Percentiles rank a stretch among this genome's conserved stretches.
Conservation (phyloP, 352 stramenopile genomes). For the Phytophthora capsici region DNA sequence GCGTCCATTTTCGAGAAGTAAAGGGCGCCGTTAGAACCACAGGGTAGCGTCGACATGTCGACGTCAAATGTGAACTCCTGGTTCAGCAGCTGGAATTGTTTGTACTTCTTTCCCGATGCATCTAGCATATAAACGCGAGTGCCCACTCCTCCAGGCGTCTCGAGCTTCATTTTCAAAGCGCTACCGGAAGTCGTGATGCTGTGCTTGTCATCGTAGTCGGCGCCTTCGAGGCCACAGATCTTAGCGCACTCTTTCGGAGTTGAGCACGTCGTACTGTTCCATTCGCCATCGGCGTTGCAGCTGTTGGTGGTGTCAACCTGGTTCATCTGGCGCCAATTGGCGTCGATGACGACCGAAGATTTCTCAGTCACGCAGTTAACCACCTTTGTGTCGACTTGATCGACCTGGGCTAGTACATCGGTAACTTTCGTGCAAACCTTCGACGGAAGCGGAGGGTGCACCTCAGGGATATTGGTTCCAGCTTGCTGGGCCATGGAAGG, state of each 20-base stretch:
- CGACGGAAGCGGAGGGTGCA: conserved; percentile 46
- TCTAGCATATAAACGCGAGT: conserved; percentile 61
- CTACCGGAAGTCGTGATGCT: conserved; percentile 42
- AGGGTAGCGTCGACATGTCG: conserved; percentile 54
- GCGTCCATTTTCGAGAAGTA: conserved; percentile 69
- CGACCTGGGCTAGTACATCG: conserved; percentile 15
- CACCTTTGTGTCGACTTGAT: conserved; percentile 17
- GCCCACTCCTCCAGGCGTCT: conserved; percentile 58
- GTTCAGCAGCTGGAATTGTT: conserved; percentile 62
- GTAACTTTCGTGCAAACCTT: conserved; percentile 35
- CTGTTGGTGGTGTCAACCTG: conserved; percentile 44
- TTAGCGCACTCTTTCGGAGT: conserved; percentile 46
- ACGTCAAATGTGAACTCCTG: conserved; percentile 65
- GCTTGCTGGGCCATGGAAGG: conserved; percentile 40
- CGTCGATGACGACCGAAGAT: conserved; percentile 63
- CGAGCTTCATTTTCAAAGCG: conserved; percentile 46
- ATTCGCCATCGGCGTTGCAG: conserved; percentile 53
- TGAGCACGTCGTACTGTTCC: conserved; percentile 47
- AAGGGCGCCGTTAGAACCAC: conserved; percentile 57
- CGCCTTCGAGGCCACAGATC: conserved; percentile 58
- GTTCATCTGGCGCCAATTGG: conserved; percentile 64
- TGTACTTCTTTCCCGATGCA: conserved; percentile 36
- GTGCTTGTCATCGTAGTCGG: conserved; percentile 56
- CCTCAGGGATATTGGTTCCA: conserved; percentile 40
- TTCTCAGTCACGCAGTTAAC: conserved; percentile 41